These are phyloP conservation scores for Saturnispora silvae DNA, from an alignment of 805 yeast genomes.

Conservation along the genomic window DNA sequence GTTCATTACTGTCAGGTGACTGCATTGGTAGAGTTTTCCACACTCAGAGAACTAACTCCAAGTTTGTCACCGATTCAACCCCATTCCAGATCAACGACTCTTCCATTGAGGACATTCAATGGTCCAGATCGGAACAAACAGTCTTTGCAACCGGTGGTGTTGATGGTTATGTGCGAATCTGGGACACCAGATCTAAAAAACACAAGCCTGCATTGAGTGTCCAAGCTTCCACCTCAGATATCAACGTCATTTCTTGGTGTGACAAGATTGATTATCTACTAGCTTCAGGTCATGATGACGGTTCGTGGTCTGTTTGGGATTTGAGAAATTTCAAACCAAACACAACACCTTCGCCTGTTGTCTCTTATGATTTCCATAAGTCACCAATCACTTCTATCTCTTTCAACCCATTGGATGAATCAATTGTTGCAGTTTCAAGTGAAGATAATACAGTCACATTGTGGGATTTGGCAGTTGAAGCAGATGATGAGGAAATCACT, in stretches of 20 bases:
- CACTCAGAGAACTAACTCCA: constrained; percentile 64
- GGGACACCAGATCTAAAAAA: constrained; percentile 94
- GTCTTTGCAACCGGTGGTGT: constrained; percentile 93
- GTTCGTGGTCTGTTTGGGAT: constrained; percentile 98
- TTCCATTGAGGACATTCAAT: constrained; percentile 93
- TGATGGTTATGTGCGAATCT: constrained; percentile 84
- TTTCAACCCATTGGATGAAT: constrained; percentile 92
- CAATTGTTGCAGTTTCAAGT: constrained; percentile 88
- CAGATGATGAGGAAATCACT: constrained; percentile 92
- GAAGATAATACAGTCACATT: constrained; percentile 95
- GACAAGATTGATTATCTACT: constrained; percentile 73
- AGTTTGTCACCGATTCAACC: constrained; percentile 78
- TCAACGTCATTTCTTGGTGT: constrained; percentile 95
- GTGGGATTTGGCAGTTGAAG: constrained; percentile 98
- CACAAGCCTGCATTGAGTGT: constrained; percentile 86
- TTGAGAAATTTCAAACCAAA: constrained; percentile 67
- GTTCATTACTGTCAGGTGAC: constrained; percentile 83
- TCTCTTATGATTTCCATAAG: constrained; percentile 90
- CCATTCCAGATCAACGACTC: constrained; percentile 62
- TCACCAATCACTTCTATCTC: constrained; percentile 87
- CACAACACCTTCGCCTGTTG: constrained; percentile 68
- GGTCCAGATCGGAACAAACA: constrained; percentile 86
- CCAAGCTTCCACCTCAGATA: constrained; percentile 69
- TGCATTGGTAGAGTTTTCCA: constrained; percentile 71
- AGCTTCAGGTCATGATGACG: constrained; percentile 96